These are phyloP conservation scores for Cystobasidium sp. DNA, from an alignment of 1,284 basidiomycete genomes.

Conservation along the genomic window DNA sequence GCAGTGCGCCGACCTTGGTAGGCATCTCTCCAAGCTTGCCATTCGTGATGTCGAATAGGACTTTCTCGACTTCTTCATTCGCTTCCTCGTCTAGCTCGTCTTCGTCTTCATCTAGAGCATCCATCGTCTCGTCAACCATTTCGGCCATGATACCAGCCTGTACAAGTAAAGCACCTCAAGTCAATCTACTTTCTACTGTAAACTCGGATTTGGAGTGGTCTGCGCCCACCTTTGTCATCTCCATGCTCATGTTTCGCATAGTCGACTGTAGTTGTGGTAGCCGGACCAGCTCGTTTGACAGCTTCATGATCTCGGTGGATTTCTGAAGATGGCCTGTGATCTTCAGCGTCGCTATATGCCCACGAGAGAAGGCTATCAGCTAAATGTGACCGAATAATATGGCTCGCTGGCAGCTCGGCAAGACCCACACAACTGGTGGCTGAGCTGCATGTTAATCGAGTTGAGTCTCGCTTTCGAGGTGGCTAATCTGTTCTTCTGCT, in stretches of 20 bases:
- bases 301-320: conserved; percentile 98
- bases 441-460: conserved; percentile 86
- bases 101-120: conserved; percentile 67
- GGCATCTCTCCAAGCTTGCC: conserved; percentile 84
- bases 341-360: conserved; percentile 86
- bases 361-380: neutral
- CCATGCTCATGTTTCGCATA: conserved; percentile 98
- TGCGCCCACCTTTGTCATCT: conserved; percentile 92
- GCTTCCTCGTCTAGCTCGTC: conserved; percentile 96
- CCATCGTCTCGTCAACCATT: conserved; percentile 60
- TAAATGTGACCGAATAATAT: neutral
- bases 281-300: conserved; percentile 88
- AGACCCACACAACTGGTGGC: conserved; percentile 87
- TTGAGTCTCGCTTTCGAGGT: conserved; percentile 91
- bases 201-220: neutral
- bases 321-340: conserved; percentile 96
- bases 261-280: conserved; percentile 87
- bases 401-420: neutral
- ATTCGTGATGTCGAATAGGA: conserved; percentile 92
- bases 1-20: conserved; percentile 73
- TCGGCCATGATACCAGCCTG: conserved; percentile 60
- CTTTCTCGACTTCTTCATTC: conserved; percentile 95
- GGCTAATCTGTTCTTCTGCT: conserved; percentile 89
- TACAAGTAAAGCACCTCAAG: neutral
- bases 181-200: neutral